A percentile compares a stretch with the other conserved stretches of the same genome.
phyloP scores from a whole-genome alignment of 495 filamentous ascomycete species.

The Bathelium albidoporum region DNA sequence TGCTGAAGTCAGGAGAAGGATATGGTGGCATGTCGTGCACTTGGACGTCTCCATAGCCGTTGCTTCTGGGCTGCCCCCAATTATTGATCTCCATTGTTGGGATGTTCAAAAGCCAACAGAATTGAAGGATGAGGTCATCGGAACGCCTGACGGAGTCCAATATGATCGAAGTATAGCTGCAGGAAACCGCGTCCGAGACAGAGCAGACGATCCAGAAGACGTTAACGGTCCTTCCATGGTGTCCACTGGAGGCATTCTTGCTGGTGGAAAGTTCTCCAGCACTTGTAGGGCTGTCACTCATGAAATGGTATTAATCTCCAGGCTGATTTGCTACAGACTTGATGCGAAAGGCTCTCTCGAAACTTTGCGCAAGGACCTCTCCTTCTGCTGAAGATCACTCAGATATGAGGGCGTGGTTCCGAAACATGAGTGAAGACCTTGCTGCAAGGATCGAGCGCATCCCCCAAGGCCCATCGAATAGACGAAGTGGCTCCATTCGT shows the following conservation, averaged over 20 bases:
- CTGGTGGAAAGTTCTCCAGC: not conserved
- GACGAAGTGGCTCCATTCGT: not conserved
- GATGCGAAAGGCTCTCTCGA: slow-evolving; percentile 1
- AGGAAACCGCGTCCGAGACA: not conserved
- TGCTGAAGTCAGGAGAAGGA: slow-evolving; percentile 12
- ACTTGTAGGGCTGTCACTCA: not conserved
- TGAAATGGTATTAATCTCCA: not conserved
- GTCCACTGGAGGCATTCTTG: not conserved
- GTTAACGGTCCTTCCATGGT: not conserved
- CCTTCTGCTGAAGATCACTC: not conserved
- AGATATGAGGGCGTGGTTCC: not conserved
- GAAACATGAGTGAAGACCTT: not conserved
- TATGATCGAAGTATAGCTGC: not conserved
- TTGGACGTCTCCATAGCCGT: slow-evolving; percentile 13
- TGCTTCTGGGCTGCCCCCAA: slow-evolving; percentile 13
- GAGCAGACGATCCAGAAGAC: not conserved
- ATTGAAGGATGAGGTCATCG: slow-evolving; percentile 17
- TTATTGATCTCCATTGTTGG: slow-evolving; percentile 9
- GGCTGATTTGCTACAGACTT: not conserved
- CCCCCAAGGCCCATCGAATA: not conserved
- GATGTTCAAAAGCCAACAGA: slow-evolving; percentile 12
- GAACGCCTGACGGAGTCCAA: slow-evolving; percentile 8
- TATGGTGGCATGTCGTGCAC: slow-evolving; percentile 18
- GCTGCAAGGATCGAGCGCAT: not conserved
- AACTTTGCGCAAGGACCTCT: not conserved